Base-by-base conservation (phyloP, 2,329 filamentous ascomycete genomes). In the Exserohilum turcica region DNA sequence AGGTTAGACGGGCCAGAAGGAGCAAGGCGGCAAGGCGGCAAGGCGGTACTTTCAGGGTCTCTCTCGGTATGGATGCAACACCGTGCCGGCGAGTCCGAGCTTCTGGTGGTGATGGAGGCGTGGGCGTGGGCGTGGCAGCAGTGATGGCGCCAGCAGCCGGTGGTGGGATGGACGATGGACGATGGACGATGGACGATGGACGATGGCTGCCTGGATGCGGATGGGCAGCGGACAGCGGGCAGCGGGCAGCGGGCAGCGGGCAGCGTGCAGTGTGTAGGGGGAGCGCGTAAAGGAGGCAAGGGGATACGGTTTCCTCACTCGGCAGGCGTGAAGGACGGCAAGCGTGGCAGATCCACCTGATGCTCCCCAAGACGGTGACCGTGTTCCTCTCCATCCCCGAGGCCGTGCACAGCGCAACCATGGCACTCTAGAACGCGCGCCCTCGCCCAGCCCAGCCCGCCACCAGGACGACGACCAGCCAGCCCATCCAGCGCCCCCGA, bases 61-160 rank as follows among this genome's bases (percentile, higher is more conserved):
- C 66, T 65, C 68, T 71, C 66, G 70, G 65, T 61, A 61, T 51
- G 59, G 64, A 65, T 56, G 65, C 66, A 66, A 66, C 60, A 56
- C 57, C 46, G 60, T 63, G 29, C 65, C 67, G 66, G 61, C n/a
- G 29, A 51, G 63, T 65, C 67, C 64, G 68, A 64, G 60, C 56
- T 57, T 56, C 46, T 52, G 44, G 51, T 7, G 56, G 45, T 53
- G 49, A 21, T 24, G 32, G 53, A 42, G 49, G 60, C 31, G 47
- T 52, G 48, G 52, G 27, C 28, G n/a, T n/a, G n/a, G n/a, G n/a
- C n/a, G n/a, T n/a, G n/a, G n/a, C n/a, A n/a, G n/a, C n/a, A n/a
- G n/a, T n/a, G 36, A 35, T 10, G 44, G 32, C 18, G 31, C 19
- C 52, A 39, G 38, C 19, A 18, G 33, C 33, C 7, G 18, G 16